phyloP scores from a whole-genome alignment of 176 grass and related monocot species.

The Rhynchospora breviuscula region DNA sequence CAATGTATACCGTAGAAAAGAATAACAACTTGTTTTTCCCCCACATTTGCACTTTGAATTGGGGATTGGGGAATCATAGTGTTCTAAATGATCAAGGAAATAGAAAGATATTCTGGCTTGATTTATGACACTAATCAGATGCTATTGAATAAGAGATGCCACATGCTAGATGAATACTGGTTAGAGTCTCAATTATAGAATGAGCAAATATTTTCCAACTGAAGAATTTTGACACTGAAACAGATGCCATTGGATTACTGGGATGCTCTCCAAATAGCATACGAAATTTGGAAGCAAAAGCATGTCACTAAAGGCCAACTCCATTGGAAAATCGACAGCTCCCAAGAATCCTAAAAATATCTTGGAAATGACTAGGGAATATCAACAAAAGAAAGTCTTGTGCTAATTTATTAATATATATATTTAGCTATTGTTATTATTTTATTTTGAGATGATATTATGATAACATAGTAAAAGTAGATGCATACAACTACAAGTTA shows the following conservation, averaged over 20 bases:
- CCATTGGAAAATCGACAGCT: not conserved
- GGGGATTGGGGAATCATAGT: not conserved
- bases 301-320: not conserved
- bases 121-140: not conserved
- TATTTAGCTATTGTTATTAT: not conserved
- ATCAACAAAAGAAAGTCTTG: not conserved
- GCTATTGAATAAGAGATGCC: not conserved
- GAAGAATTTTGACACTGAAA: slow-evolving; percentile 4
- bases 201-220: not conserved
- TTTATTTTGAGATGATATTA: not conserved
- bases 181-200: slow-evolving; percentile 6
- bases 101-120: not conserved
- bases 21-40: not conserved
- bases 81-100: not conserved
- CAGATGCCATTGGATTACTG: not conserved
- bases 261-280: slow-evolving; percentile 1
- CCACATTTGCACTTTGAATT: not conserved
- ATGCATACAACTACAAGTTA: not conserved
- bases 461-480: not conserved
- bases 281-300: not conserved
- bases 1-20: not conserved
- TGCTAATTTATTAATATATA: not conserved
- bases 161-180: not conserved
- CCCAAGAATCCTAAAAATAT: slow-evolving; percentile 3
- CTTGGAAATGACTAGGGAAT: not conserved